phyloP scores from a whole-genome alignment of 2,329 filamentous ascomycete species.

The Alternaria hordeiaustralica region DNA sequence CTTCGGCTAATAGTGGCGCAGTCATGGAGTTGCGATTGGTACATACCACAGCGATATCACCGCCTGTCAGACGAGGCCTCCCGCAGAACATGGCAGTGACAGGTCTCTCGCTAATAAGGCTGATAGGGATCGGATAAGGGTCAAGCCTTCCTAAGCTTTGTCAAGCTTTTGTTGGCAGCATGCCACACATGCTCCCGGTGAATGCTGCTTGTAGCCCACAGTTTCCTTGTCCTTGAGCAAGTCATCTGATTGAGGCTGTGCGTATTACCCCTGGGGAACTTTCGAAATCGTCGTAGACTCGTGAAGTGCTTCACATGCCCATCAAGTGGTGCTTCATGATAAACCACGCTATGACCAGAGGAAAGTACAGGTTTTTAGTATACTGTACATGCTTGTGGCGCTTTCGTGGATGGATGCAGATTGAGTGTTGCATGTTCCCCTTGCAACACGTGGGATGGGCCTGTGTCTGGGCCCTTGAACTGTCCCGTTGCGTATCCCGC shows the following conservation, averaged over 20 bases:
- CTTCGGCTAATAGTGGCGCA: neutral
- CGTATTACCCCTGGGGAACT: rapidly evolving
- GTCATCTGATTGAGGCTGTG: neutral
- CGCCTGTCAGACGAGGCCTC: neutral
- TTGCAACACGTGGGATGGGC: neutral
- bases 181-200: neutral
- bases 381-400: neutral
- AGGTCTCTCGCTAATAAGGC: neutral
- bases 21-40: conserved; percentile 10
- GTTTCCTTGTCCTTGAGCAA: neutral
- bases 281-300: neutral
- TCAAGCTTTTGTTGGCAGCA: neutral
- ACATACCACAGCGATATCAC: neutral
- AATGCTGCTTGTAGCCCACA: neutral
- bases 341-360: neutral
- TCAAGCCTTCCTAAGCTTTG: conserved; percentile 1
- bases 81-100: neutral
- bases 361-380: neutral
- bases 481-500: neutral
- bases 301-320: neutral
- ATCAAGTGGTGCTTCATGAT: neutral
- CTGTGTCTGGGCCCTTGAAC: neutral
- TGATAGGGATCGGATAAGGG: neutral
- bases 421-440: neutral
- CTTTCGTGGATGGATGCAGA: neutral